Conservation (phyloP, 345 rosid genomes). For the Eucalyptus cloeziana region DNA sequence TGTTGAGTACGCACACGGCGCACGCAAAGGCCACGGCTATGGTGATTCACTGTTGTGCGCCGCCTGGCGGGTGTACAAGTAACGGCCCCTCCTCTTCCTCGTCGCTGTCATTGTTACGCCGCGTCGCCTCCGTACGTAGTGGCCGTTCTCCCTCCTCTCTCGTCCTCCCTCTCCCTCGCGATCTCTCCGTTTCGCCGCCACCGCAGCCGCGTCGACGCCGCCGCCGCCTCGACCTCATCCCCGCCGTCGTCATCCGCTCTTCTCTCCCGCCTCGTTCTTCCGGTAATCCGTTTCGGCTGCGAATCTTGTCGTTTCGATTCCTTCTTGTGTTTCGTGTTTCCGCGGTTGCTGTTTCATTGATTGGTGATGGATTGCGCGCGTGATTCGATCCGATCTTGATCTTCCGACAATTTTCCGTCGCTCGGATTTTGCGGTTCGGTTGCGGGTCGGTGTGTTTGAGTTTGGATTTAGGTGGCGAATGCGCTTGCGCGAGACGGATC, state of each 20-base stretch:
- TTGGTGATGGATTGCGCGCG: background rate
- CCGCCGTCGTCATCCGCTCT: background rate
- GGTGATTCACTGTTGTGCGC: background rate
- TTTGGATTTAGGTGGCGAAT: background rate
- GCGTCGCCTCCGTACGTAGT: background rate
- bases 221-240: background rate
- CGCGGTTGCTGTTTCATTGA: background rate
- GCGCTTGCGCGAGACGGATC: background rate
- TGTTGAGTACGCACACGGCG: background rate
- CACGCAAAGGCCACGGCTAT: background rate
- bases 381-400: background rate
- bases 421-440: background rate
- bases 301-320: background rate
- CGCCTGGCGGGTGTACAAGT: background rate
- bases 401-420: background rate
- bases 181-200: background rate
- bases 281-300: background rate
- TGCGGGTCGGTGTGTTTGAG: background rate
- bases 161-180: background rate
- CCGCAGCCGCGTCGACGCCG: background rate
- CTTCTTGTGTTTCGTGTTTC: background rate
- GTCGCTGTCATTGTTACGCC: background rate
- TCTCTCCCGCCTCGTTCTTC: background rate
- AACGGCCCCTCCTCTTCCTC: background rate
- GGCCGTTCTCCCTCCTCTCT: accelerated